Evolutionary conservation across 2,329 filamentous ascomycete species (phyloP).

Genomic region (Akanthomyces uredinophilus): DNA sequence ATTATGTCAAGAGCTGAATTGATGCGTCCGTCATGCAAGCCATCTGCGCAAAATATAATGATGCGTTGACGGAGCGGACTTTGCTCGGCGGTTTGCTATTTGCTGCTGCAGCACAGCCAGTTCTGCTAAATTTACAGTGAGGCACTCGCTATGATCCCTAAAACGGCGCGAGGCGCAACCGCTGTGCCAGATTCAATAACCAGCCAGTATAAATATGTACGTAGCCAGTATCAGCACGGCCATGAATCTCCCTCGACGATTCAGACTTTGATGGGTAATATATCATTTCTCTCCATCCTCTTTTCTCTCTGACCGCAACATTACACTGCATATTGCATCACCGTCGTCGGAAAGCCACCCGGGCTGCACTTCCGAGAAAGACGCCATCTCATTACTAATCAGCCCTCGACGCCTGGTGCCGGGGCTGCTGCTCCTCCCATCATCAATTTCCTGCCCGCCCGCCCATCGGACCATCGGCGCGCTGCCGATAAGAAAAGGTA

Average conservation of each 20-base stretch:
- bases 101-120: background rate
- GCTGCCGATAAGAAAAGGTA: background rate
- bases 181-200: background rate
- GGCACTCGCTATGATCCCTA: background rate
- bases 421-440: background rate
- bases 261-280: no score
- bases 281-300: background rate
- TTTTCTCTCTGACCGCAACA: background rate
- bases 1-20: background rate
- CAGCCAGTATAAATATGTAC: background rate
- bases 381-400: constrained; percentile 14
- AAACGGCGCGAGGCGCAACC: background rate
- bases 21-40: background rate
- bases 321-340: constrained; percentile 1
- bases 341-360: background rate
- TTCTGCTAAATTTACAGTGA: background rate
- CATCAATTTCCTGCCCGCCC: constrained; percentile 9
- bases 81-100: background rate
- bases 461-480: constrained; percentile 13
- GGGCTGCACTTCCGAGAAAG: background rate
- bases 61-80: background rate
- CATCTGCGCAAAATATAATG: background rate
- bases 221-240: background rate
- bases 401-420: background rate
- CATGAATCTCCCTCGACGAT: background rate